Evolutionary conservation across 176 grass and related monocot species (phyloP).

Genomic region (Hyparrhenia diplandra): DNA sequence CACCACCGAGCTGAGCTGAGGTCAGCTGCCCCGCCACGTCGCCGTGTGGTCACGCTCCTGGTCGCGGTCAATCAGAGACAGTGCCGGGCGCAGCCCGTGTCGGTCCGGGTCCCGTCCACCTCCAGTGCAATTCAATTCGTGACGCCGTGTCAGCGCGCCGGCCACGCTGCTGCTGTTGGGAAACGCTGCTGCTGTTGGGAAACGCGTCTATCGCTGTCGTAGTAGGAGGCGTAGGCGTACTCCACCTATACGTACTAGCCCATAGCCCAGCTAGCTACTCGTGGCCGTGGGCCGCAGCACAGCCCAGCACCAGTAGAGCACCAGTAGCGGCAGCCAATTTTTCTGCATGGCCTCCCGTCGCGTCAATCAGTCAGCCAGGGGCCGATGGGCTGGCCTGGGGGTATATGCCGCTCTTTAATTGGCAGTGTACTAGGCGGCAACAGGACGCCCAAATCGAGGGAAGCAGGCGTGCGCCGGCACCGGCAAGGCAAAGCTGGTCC

Average conservation of each 20-base stretch:
- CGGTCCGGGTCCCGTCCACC: not conserved
- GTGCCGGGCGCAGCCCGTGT: not conserved
- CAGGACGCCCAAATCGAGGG: slow-evolving; percentile 35
- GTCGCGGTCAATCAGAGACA: not conserved
- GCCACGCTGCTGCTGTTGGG: too few relatives aligned
- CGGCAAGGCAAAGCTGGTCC: not conserved
- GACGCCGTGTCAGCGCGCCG: not conserved
- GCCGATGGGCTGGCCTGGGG: too few relatives aligned
- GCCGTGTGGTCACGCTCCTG: not conserved
- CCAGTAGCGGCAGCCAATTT: not conserved
- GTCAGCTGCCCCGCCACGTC: not conserved
- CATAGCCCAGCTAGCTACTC: too few relatives aligned
- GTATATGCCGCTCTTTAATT: too few relatives aligned
- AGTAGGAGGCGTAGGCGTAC: too few relatives aligned
- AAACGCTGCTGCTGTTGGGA: not conserved
- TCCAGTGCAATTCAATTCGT: too few relatives aligned
- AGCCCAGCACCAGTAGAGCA: not conserved
- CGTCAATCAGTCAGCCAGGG: not conserved
- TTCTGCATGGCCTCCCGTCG: not conserved
- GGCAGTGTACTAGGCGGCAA: not conserved
- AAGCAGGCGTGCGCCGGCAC: not conserved
- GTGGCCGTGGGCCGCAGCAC: too few relatives aligned
- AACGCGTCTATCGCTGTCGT: not conserved
- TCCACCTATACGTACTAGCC: too few relatives aligned
- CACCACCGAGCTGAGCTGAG: not conserved